Evolutionary conservation across 2,329 filamentous ascomycete species (phyloP).

Genomic region (Monilinia fructigena): DNA sequence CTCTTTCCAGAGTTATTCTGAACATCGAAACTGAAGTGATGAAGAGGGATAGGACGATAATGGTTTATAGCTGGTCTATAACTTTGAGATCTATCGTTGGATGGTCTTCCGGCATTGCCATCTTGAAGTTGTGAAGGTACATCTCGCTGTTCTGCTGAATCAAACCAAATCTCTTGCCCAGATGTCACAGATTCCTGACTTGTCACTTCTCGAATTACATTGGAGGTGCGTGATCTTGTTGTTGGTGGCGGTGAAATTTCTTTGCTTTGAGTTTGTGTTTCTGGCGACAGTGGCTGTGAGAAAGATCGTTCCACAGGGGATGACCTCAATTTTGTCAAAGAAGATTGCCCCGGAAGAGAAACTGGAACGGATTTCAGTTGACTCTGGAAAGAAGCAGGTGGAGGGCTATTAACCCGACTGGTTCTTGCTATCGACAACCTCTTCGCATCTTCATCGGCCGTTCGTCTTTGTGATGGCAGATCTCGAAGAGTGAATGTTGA

Average conservation of each 20-base stretch:
- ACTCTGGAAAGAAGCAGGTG: conserved; percentile 28
- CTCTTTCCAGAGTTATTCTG: conserved; percentile 14
- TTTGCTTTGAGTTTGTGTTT: not conserved
- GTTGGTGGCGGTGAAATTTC: not conserved
- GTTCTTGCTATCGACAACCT: conserved; percentile 22
- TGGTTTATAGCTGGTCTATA: conserved; percentile 11
- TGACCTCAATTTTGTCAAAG: not conserved
- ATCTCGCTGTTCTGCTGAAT: not conserved
- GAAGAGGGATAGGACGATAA: conserved; percentile 20
- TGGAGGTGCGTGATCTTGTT: not conserved
- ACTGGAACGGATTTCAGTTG: conserved; percentile 20
- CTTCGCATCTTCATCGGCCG: conserved; percentile 11
- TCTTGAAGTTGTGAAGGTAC: not conserved
- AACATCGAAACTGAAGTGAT: conserved; percentile 21
- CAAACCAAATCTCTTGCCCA: conserved; percentile 12
- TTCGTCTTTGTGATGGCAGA: conserved; percentile 23
- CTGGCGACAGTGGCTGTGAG: not conserved
- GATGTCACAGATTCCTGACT: conserved; percentile 1
- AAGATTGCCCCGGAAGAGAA: not conserved
- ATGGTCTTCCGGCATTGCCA: not conserved
- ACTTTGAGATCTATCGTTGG: conserved; percentile 14
- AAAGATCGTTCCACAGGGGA: not conserved
- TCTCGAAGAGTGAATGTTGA: conserved; percentile 23
- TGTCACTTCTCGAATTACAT: conserved; percentile 4
- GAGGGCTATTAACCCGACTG: conserved; percentile 13